Conservation (phyloP, 768 basidiomycete species). For the Pleurotus sapidus region DNA sequence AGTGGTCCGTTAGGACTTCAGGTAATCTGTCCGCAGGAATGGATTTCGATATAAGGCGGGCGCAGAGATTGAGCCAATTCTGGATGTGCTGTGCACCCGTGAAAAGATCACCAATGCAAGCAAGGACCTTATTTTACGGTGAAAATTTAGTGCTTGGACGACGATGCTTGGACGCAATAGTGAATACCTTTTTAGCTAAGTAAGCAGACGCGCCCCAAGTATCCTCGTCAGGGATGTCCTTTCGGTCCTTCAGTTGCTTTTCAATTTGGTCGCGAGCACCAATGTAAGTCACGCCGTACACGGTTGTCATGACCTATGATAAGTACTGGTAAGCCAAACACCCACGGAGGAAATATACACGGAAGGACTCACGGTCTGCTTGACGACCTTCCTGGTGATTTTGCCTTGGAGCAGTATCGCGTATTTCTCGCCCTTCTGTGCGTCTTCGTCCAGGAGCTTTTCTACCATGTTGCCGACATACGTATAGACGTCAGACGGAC, state of each 20-base stretch:
- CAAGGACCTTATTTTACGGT: slow-evolving; percentile 47
- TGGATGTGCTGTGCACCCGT: slow-evolving; percentile 90
- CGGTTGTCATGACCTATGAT: slow-evolving; percentile 92
- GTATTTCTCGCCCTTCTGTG: slow-evolving; percentile 42
- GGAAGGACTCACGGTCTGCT: slow-evolving; percentile 77
- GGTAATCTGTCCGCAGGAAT: slow-evolving; percentile 70
- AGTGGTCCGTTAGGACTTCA: slow-evolving; percentile 33
- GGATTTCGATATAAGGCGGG: slow-evolving; percentile 82
- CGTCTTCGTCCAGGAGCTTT: slow-evolving; percentile 54
- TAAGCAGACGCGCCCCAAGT: slow-evolving; percentile 76
- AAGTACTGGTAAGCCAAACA: neutral
- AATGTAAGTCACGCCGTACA: slow-evolving; percentile 95
- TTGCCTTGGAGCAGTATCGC: slow-evolving; percentile 72
- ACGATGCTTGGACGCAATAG: neutral
- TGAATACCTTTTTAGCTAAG: slow-evolving; percentile 68
- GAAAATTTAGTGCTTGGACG: neutral
- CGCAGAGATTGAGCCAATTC: slow-evolving; percentile 82
- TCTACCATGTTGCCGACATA: slow-evolving; percentile 89
- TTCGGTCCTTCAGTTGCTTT: slow-evolving; percentile 75
- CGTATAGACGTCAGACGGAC: slow-evolving; percentile 94
- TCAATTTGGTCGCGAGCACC: slow-evolving; percentile 96
- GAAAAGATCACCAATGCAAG: slow-evolving; percentile 90
- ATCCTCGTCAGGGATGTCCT: slow-evolving; percentile 69
- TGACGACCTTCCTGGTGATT: slow-evolving; percentile 91
- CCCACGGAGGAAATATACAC: neutral